Evolutionary conservation across 495 filamentous ascomycete genomes (phyloP).

Genomic region (Xanthoparmelia taractica): DNA sequence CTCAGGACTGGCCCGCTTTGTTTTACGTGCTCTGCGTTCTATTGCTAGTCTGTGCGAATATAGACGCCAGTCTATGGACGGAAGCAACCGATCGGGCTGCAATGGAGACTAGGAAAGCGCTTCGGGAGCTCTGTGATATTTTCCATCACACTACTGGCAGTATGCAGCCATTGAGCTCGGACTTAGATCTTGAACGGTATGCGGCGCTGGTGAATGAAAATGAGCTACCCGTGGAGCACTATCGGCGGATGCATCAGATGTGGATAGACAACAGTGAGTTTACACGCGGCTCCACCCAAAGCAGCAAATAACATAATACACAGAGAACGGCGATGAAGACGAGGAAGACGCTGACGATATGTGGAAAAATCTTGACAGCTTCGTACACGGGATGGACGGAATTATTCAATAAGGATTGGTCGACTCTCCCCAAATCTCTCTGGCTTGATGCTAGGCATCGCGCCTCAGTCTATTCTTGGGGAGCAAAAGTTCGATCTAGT

Average conservation of each 20-base stretch:
- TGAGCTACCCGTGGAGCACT: not conserved
- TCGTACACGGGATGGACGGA: not conserved
- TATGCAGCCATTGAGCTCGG: not conserved
- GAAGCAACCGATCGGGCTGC: not conserved
- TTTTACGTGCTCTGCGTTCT: slow-evolving; percentile 3
- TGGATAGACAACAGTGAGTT: not conserved
- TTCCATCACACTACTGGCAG: not conserved
- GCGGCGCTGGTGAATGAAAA: not conserved
- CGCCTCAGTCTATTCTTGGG: not conserved
- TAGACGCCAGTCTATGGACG: not conserved
- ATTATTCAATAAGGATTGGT: too few relatives aligned
- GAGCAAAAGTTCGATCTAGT: not conserved
- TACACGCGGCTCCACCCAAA: not conserved
- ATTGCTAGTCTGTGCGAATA: not conserved
- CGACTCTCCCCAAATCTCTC: too few relatives aligned
- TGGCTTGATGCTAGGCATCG: too few relatives aligned
- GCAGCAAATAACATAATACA: not conserved
- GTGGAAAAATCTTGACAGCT: not conserved
- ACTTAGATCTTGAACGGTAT: not conserved
- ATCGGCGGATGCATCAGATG: not conserved
- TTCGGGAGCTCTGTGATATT: not conserved
- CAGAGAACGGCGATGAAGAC: not conserved
- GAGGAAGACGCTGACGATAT: not conserved
- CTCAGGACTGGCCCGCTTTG: not conserved
- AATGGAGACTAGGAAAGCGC: not conserved